Conservation (phyloP, 495 filamentous ascomycete genomes). For the Podospora bellae-mahoneyi region DNA sequence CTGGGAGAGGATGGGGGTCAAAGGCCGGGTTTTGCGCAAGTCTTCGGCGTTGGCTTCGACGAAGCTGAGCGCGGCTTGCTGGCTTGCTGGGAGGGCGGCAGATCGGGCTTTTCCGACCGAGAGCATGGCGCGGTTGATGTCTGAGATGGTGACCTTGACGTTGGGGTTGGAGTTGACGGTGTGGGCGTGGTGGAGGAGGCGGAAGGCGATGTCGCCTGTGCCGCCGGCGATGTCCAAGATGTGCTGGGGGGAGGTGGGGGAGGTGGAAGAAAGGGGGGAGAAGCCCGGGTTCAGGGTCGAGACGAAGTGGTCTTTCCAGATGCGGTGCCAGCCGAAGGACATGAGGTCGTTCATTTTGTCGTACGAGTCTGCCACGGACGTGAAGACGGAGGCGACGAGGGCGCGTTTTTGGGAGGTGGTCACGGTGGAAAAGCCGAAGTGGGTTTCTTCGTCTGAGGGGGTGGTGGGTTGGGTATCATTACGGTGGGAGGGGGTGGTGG, state of each 20-base stretch:
- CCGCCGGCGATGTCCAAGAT: conserved; percentile 98
- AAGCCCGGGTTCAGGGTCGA: conserved; percentile 84
- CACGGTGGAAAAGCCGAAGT: conserved; percentile 91
- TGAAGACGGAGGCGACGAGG: conserved; percentile 81
- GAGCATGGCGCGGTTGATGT: conserved; percentile 96
- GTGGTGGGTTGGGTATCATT: conserved; percentile 20
- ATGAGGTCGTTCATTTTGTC: conserved; percentile 99
- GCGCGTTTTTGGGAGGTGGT: conserved; percentile 71
- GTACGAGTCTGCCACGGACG: conserved; percentile 86
- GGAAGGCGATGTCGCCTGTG: conserved; percentile 97
- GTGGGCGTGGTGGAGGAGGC: conserved; percentile 86
- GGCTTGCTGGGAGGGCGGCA: conserved; percentile 37
- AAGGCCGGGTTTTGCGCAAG: conserved; percentile 40
- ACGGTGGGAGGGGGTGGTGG: conserved; percentile 20
- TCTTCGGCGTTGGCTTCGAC: conserved; percentile 87
- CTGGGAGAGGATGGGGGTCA: conserved; percentile 11
- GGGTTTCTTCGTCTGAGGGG: conserved; percentile 57
- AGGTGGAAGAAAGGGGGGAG: conserved; percentile 43
- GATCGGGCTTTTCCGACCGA: conserved; percentile 79
- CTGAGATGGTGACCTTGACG: conserved; percentile 81
- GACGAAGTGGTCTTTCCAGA: conserved; percentile 99
- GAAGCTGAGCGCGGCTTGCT: conserved; percentile 61
- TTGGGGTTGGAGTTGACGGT: conserved; percentile 73
- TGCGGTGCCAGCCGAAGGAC: conserved; percentile 92
- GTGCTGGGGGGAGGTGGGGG: conserved; percentile 49